Conservation (phyloP, 2,329 filamentous ascomycete genomes). For the Fonsecaea erecta region DNA sequence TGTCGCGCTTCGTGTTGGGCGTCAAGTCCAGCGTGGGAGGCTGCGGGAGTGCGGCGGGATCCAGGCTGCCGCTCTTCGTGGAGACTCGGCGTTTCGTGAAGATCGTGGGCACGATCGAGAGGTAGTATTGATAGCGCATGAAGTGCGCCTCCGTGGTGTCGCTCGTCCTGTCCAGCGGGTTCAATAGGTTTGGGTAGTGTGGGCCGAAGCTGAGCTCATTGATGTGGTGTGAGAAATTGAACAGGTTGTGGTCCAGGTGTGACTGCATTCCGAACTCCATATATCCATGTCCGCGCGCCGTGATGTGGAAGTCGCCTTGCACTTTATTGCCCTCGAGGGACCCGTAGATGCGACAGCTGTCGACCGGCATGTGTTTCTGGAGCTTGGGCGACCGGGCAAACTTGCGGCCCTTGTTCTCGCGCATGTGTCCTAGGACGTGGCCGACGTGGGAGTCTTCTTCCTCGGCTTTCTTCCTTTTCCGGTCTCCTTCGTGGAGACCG, state of each 20-base stretch:
- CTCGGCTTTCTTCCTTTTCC: slow-evolving; percentile 51
- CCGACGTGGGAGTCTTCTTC: slow-evolving; percentile 82
- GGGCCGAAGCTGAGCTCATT: slow-evolving; percentile 95
- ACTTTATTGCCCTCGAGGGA: slow-evolving; percentile 94
- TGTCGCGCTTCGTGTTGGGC: slow-evolving; percentile 42
- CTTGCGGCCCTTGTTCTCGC: slow-evolving; percentile 67
- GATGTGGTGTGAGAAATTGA: slow-evolving; percentile 98
- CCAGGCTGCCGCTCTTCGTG: slow-evolving; percentile 44
- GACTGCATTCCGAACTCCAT: slow-evolving; percentile 66
- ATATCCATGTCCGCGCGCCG: slow-evolving; percentile 94
- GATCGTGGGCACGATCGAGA: slow-evolving; percentile 91
- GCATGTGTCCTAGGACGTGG: slow-evolving; percentile 79
- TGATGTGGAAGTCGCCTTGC: slow-evolving; percentile 97
- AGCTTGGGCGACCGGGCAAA: slow-evolving; percentile 75
- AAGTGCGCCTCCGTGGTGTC: slow-evolving; percentile 77
- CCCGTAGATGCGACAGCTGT: slow-evolving; percentile 88
- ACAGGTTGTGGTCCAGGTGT: slow-evolving; percentile 84
- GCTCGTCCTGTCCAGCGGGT: slow-evolving; percentile 91
- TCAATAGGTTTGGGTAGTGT: slow-evolving; percentile 92
- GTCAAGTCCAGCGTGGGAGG: slow-evolving; percentile 43
- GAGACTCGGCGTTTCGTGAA: slow-evolving; percentile 67
- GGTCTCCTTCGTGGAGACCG: slow-evolving; percentile 66
- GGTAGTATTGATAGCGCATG: slow-evolving; percentile 97
- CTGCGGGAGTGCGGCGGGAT: slow-evolving; percentile 47
- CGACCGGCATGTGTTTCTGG: slow-evolving; percentile 58